These are phyloP conservation scores for Fusarium sambucinum DNA, from an alignment of 2,329 filamentous ascomycete genomes.

Conservation along the genomic window DNA sequence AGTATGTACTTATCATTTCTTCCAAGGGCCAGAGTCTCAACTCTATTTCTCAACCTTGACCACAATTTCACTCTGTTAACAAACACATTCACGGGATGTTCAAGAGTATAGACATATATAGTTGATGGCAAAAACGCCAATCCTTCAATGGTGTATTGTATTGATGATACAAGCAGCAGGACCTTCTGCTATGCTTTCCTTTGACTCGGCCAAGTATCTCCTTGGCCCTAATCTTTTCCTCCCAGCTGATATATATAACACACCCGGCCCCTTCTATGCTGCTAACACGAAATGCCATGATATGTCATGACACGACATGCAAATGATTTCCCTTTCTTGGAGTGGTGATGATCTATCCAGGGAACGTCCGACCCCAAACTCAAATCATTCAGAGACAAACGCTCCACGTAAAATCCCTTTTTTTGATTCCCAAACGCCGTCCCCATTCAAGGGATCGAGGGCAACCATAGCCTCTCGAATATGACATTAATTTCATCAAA, in stretches of 20 bases:
- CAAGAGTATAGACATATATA: conserved; percentile 8
- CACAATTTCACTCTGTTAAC: background rate
- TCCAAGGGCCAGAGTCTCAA: too few relatives aligned
- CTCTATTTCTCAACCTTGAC: too few relatives aligned
- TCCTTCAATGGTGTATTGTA: conserved; percentile 39
- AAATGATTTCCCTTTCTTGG: conserved; percentile 51
- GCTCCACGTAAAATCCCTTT: conserved; percentile 44
- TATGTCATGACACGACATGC: conserved; percentile 32
- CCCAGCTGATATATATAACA: conserved; percentile 19
- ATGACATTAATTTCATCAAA: conserved; percentile 30
- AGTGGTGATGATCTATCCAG: conserved; percentile 65
- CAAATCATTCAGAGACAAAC: conserved; percentile 44
- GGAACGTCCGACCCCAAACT: conserved; percentile 45
- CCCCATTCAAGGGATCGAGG: conserved; percentile 40
- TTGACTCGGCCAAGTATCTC: conserved; percentile 27
- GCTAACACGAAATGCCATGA: conserved; percentile 37
- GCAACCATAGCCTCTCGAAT: conserved; percentile 34
- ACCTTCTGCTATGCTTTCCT: conserved; percentile 44
- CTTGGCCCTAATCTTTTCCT: conserved; percentile 18
- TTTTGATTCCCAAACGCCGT: conserved; percentile 49
- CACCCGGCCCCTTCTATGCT: conserved; percentile 45
- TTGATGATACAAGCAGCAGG: conserved; percentile 52
- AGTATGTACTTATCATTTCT: too few relatives aligned
- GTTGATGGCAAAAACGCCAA: conserved; percentile 27
- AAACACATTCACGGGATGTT: conserved; percentile 1